Evolutionary conservation across 2,329 filamentous ascomycete genomes (phyloP).

Genomic region (Botrytis pseudocinerea): DNA sequence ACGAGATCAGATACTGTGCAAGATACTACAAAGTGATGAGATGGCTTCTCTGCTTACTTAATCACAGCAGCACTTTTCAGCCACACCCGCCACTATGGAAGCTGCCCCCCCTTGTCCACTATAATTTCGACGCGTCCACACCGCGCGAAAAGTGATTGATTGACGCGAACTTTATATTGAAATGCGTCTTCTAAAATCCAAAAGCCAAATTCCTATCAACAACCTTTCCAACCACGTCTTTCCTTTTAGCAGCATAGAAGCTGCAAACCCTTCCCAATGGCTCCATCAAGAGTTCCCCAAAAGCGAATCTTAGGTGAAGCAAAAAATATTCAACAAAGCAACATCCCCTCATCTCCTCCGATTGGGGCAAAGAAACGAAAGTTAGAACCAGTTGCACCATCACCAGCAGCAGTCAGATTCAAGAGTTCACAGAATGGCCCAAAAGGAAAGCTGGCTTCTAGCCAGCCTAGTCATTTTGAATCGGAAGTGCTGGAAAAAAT

Average conservation of each 20-base stretch:
- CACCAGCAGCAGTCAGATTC: constrained; percentile 57
- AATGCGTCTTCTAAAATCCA: background rate
- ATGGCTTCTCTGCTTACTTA: background rate
- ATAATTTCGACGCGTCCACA: constrained; percentile 26
- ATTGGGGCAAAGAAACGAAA: constrained; percentile 72
- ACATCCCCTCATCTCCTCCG: constrained; percentile 53
- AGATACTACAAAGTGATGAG: background rate
- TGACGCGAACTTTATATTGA: constrained; percentile 21
- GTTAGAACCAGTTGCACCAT: constrained; percentile 60
- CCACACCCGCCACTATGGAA: background rate
- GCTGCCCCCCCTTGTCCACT: constrained; percentile 11
- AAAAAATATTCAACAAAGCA: constrained; percentile 57
- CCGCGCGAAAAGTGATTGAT: constrained; percentile 6
- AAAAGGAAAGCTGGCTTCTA: constrained; percentile 66
- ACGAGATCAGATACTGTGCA: no score
- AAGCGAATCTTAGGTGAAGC: constrained; percentile 73
- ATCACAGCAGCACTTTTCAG: background rate
- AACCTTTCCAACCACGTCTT: background rate
- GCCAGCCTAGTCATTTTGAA: constrained; percentile 84
- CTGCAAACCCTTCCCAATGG: constrained; percentile 33
- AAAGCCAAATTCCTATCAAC: background rate
- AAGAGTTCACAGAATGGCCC: constrained; percentile 63
- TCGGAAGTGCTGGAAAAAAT: constrained; percentile 93
- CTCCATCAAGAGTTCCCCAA: constrained; percentile 56
- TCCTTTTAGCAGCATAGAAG: constrained; percentile 16